Evolutionary conservation across 371 early-diverging fungal species (phyloP), one percentile per base, ranked within the genome.

Genomic region (Mortierella sp.): DNA sequence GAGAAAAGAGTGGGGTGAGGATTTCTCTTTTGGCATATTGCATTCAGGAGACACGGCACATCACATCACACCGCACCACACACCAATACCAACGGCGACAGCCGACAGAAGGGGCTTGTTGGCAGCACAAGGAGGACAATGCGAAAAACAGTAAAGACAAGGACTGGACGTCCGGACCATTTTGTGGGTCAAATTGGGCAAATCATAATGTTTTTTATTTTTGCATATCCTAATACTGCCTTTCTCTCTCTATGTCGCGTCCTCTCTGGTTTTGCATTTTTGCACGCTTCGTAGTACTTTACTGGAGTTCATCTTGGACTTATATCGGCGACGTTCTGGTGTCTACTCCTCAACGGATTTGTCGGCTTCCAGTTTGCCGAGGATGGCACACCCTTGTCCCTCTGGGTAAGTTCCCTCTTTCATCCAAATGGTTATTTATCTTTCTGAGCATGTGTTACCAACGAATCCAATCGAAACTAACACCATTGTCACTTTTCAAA

Each of bases 301-400:
- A 93, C 93, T 14, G 97, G 98, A 6, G 92, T 88, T 4, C 96
- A 98, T 80, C 85, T 95, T 64, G 96, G 95, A 63, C 85, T 97
- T 41, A 91, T 94, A 73, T 92, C 95, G 68, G 93, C 96, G 10
- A 93, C 95, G 41, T 93, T 96, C 81, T 97, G 97, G 96, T 94
- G 95, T 80, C 85, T 99, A 80, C 90, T 99, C 73, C 84, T 97
- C 45, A 99, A 98, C 85, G 98, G 98, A 14, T 96, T 98, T 85
- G 96, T 99, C 44, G 96, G 96, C 6, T 97, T 96, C 87, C 98
- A 98, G 88, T 98, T 96, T 91, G 93, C 95, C 16, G 98, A 99
- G 86, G 99, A 99, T 85, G 98, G 99, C 74, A 98, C 97, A 39
- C 90, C 93, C 13, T 79, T 92, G 40, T 97, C 96, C 7, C 92